Conservation (phyloP, 257 asterid species). For the Ligustrum vulgare region DNA sequence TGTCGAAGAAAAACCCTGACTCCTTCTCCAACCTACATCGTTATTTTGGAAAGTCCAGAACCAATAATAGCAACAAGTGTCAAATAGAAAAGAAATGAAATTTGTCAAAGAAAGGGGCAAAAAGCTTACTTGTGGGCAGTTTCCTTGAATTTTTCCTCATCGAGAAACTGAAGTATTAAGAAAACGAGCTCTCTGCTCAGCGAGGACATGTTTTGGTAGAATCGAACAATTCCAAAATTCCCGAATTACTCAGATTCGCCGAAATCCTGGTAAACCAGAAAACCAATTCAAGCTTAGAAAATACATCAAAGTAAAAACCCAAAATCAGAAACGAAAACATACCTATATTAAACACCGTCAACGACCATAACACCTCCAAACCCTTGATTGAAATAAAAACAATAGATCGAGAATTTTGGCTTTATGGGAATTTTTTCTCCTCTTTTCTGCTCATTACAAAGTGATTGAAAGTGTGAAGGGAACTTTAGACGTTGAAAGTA, state of each 20-base stretch:
- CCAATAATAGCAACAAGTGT: neutral
- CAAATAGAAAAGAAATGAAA: neutral
- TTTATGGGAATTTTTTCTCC: neutral
- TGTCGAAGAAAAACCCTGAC: conserved; percentile 58
- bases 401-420: neutral
- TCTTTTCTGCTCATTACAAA: neutral
- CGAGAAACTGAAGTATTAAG: conserved; percentile 56
- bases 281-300: neutral
- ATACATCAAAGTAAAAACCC: neutral
- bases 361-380: neutral
- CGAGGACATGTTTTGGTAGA: conserved; percentile 40
- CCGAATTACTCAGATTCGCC: conserved; percentile 35
- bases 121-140: conserved; percentile 52
- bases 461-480: neutral
- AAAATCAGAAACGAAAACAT: neutral
- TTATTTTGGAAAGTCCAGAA: conserved; percentile 21
- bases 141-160: conserved; percentile 57
- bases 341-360: neutral
- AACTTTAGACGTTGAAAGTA: too few species aligned
- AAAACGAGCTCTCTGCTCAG: conserved; percentile 55
- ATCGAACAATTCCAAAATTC: conserved; percentile 23
- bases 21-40: conserved; percentile 62
- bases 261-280: conserved; percentile 21
- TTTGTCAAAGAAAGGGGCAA: neutral
- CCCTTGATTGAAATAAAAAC: neutral